Base-by-base conservation (phyloP, 495 filamentous ascomycete species). In the Letharia lupina region DNA sequence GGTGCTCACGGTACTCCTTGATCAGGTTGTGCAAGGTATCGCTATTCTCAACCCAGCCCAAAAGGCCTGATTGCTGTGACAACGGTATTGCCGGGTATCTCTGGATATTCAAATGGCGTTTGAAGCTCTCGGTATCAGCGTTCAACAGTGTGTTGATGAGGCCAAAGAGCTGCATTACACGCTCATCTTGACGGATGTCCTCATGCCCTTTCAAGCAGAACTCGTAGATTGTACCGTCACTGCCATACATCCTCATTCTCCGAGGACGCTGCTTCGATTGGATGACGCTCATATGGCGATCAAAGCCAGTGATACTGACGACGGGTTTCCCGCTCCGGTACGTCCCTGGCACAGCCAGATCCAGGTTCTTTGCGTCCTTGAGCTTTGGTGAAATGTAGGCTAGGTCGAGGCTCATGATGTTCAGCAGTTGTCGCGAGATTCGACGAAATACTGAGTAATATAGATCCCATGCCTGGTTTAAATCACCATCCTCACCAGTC, bases 131-230 rank as follows among this genome's bases (percentile, higher is more conserved):
- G 10, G 90, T 87, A 74, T 99, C 95, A 65, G 90, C 91, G 42
- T 89, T 83, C 31, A 99, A 83, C 13, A 98, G 84, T 1, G 95
- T 99, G 70, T 99, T 99, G 74, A 91, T 90, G 9, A 99, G 82
- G 50, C 94, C 94, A 70, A 99, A 98, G 20, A 99, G 84, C 75
- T 99, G 94, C 94, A 99, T 99, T 63, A 98, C 93, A 77, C 94
- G 88, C 74, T 99, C 94, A 73, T 99, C 94, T 77, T 99, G 94
- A 65, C 94, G 85, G 69, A 97, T 97, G 79, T 99, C 94, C 78
- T 99, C 94, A 70, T 98, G 95, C 13, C 94, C 94, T 78, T 99
- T 99, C 71, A 99, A 82, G 33, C 86, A 71, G 78, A 96, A 96
- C 60, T 90, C 87, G 78, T 98, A 96, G 16, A 83, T 81, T 59